Base-by-base conservation (phyloP, 768 basidiomycete species). In the Boletus subparvulus region DNA sequence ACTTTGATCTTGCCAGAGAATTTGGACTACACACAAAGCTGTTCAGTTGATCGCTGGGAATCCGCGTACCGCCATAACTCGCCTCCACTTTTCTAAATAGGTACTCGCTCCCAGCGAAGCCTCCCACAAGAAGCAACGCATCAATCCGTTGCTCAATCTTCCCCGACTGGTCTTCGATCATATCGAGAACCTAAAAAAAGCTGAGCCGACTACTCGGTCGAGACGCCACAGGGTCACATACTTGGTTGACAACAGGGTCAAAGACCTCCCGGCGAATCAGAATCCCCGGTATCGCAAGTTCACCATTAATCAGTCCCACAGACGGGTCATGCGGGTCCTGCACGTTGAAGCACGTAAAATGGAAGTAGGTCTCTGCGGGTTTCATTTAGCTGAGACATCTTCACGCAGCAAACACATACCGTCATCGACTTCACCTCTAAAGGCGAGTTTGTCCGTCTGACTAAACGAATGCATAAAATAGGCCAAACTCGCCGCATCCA, bases 391-490 rank as follows among this genome's bases (percentile, higher is more conserved):
- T 17, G 32, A 45, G 42, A 26, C 40, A 40, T 46, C 24, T 11
- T 45, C 43, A 11, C 36, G 14, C 21, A 36, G 47, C 6, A 11
- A 67, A 80, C 47, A 32, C 55, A 4, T 69, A 89, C 90, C 84
- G 66, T 94, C 93, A 67, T 94, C 92, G 17, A 69, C 67, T 47
- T 84, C 77, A 17, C 93, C 92, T 57, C 70, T 75, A 67, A 90
- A 95, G 32, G 80, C 80, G 46, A 93, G 75, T 71, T 94, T 94
- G 68, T 94, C 92, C 12, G 90, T 89, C 73, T 94, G 91, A 60
- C 88, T 88, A 65, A 94, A 95, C 8, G 88, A 84, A 63, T 92
- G 87, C 88, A 88, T 91, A 70, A 93, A 93, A 75, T 90, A 90
- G 6, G 90, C 90, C 64, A 92, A 71, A 60, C 89, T 90, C 17